Evolutionary conservation across 2,329 filamentous ascomycete species (phyloP), one percentile per base, ranked within the genome.

Genomic region (Paracoccidioides lutzii): DNA sequence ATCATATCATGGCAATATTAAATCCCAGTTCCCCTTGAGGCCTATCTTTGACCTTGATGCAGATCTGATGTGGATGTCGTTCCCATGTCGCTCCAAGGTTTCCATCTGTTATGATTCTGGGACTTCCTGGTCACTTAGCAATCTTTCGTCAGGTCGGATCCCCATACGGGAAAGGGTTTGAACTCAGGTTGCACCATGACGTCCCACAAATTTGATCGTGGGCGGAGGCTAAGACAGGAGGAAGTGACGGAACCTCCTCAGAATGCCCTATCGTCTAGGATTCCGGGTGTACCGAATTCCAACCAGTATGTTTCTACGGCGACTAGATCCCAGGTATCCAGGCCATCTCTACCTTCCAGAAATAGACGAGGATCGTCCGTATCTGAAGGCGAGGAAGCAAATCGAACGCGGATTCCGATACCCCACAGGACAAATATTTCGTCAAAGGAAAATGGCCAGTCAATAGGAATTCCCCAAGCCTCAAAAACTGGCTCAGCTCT

Each of bases 141-240:
- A 58, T 58, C 58, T 50, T 60, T 56, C 62, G 56, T 58, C 65
- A 63, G 58, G 58, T 56, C 63, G 60, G 61, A 65, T 61, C 62
- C 60, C 51, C 62, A 61, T 56, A 63, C 63, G 64, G 61, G 57
- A 64, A 58, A 61, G 60, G 59, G 62, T 59, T 63, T 56, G 57
- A 60, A 51, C 55, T 57, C 55, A 58, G 58, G 60, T 67, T 63
- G 55, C 63, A 68, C 61, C 59, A 73, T 73, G 71, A 64, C 66
- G 59, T 69, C 65, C 61, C 63, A 69, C 63, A 69, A 60, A 61
- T 59, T 61, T 60, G 65, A 65, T 59, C 64, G 62, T 49, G 61
- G 62, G 59, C 65, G 65, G 60, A 64, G 63, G 64, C 63, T 65
- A 58, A 63, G 63, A 59, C 56, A 65, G 46, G 65, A 60, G 59